phyloP scores from a whole-genome alignment of 768 basidiomycete species.

The Botryobasidium botryosum region DNA sequence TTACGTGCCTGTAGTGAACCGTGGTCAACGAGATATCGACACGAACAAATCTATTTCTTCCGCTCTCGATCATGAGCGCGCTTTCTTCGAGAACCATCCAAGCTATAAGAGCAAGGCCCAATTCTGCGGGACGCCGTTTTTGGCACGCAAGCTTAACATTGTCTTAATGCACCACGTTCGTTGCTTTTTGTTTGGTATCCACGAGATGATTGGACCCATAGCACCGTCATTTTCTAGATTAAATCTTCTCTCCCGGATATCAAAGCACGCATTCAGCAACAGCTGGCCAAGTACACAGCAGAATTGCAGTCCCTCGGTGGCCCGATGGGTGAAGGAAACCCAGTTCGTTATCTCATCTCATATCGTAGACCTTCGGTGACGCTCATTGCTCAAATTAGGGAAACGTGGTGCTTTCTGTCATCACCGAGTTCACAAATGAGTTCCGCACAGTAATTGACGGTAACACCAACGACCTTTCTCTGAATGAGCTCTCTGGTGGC shows the following conservation, averaged over 20 bases:
- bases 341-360: slow-evolving; percentile 22
- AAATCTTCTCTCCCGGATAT: slow-evolving; percentile 96
- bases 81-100: slow-evolving; percentile 87
- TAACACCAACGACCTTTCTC: slow-evolving; percentile 83
- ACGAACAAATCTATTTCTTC: slow-evolving; percentile 62
- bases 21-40: slow-evolving; percentile 96
- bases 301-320: slow-evolving; percentile 81
- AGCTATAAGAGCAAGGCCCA: slow-evolving; percentile 89
- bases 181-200: not conserved
- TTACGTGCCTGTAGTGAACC: slow-evolving; percentile 97
- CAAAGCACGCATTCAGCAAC: slow-evolving; percentile 84
- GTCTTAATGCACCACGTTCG: slow-evolving; percentile 85
- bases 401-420: slow-evolving; percentile 88
- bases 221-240: slow-evolving; percentile 26
- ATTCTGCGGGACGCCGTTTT: slow-evolving; percentile 93
- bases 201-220: not conserved
- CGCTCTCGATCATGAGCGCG: slow-evolving; percentile 78
- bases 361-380: too few species aligned
- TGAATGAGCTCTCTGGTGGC: slow-evolving; percentile 97
- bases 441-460: slow-evolving; percentile 96
- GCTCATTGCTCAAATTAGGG: slow-evolving; percentile 23
- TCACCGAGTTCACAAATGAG: slow-evolving; percentile 94
- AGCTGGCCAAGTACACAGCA: slow-evolving; percentile 72
- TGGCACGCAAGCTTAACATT: slow-evolving; percentile 89
- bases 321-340: slow-evolving; percentile 63